Conservation (phyloP, 2,329 filamentous ascomycete species). For the Ilyonectria destructans region DNA sequence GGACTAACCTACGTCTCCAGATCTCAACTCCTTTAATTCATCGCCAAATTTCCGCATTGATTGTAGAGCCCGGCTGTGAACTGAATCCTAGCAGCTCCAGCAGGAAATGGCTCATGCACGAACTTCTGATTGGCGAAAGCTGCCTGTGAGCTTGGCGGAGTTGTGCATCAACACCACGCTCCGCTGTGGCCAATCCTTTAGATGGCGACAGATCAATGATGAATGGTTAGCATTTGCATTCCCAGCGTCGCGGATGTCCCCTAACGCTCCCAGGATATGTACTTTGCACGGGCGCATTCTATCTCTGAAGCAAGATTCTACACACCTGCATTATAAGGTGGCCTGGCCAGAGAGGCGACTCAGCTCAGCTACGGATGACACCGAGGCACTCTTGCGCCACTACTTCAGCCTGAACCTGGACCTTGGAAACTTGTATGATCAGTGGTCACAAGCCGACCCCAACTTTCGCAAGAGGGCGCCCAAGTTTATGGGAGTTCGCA, state of each 20-base stretch:
- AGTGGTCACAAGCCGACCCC: constrained; percentile 88
- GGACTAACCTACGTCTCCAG: constrained; percentile 7
- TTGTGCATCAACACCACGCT: constrained; percentile 95
- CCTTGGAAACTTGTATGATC: constrained; percentile 81
- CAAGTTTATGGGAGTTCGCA: constrained; percentile 91
- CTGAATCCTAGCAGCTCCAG: neutral
- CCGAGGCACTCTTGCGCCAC: constrained; percentile 80
- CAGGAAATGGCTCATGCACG: constrained; percentile 60
- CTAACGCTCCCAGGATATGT: constrained; percentile 74
- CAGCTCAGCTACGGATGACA: constrained; percentile 70
- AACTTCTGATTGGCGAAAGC: constrained; percentile 86
- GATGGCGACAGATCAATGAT: constrained; percentile 89
- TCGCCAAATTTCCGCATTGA: neutral
- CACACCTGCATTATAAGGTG: constrained; percentile 85
- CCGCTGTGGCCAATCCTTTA: constrained; percentile 95
- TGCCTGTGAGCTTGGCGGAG: constrained; percentile 87
- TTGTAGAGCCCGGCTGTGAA: neutral
- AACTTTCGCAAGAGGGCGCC: constrained; percentile 93
- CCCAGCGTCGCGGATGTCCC: neutral
- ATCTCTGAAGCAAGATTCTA: constrained; percentile 86
- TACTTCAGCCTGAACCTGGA: constrained; percentile 92
- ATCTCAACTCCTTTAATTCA: constrained; percentile 28
- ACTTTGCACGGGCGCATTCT: constrained; percentile 89
- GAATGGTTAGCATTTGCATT: constrained; percentile 76
- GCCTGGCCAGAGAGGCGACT: constrained; percentile 66